Conservation (phyloP, 2,329 filamentous ascomycete genomes). For the Penicillium sp. region DNA sequence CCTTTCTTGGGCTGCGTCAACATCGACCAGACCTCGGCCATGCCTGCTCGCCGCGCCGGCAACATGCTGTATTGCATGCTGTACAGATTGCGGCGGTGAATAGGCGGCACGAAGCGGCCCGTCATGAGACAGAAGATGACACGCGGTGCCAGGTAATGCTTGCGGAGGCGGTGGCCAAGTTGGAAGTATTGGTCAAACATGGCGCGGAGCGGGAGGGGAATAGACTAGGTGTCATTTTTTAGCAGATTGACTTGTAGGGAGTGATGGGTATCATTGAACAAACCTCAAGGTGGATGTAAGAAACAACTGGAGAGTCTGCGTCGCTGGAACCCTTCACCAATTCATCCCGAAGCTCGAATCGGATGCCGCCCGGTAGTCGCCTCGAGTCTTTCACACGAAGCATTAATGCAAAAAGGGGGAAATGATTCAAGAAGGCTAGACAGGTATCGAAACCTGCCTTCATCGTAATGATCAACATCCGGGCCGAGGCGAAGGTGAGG, state of each 20-base stretch:
- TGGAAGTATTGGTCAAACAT: slow-evolving; percentile 99
- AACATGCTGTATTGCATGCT: slow-evolving; percentile 98
- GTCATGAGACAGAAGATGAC: slow-evolving; percentile 87
- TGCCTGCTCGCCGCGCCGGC: slow-evolving; percentile 74
- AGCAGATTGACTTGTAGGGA: slow-evolving; percentile 5
- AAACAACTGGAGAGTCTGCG: slow-evolving; percentile 58
- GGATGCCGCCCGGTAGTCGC: slow-evolving; percentile 87
- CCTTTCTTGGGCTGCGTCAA: slow-evolving; percentile 55
- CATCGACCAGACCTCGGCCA: slow-evolving; percentile 82
- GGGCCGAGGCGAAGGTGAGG: slow-evolving; percentile 87
- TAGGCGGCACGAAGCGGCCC: slow-evolving; percentile 90
- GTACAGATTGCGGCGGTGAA: slow-evolving; percentile 92
- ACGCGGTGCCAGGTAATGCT: slow-evolving; percentile 88
- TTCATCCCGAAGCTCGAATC: slow-evolving; percentile 84
- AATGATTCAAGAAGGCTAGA: slow-evolving; percentile 93
- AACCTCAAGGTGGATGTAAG: slow-evolving; percentile 85
- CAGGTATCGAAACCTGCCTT: slow-evolving; percentile 91
- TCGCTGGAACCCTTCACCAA: slow-evolving; percentile 44
- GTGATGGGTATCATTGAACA: slow-evolving; percentile 15
- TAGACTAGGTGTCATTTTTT: slow-evolving; percentile 59
- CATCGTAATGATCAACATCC: slow-evolving; percentile 91
- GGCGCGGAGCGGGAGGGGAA: slow-evolving; percentile 83
- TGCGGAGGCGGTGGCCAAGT: slow-evolving; percentile 85
- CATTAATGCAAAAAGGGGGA: slow-evolving; percentile 96
- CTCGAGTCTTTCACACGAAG: slow-evolving; percentile 88